Conservation (phyloP, 2,329 filamentous ascomycete species). For the Paramyrothecium roridum region DNA sequence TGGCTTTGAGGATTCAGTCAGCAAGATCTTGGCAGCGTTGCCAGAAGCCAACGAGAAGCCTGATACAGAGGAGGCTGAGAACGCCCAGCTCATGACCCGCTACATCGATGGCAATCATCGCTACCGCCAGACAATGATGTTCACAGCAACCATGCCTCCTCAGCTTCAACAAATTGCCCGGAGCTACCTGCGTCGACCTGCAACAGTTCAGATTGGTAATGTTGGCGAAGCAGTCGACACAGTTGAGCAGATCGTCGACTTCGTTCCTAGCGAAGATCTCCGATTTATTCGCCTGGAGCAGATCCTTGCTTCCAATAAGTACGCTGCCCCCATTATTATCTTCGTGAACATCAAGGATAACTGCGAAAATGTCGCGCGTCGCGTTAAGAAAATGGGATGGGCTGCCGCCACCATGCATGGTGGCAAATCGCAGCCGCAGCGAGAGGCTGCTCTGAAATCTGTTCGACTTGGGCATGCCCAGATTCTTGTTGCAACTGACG, state of each 20-base stretch:
- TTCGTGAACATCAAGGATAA: constrained; percentile 99
- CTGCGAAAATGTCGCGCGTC: constrained; percentile 89
- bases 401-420: constrained; percentile 88
- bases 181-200: constrained; percentile 90
- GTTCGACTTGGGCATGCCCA: constrained; percentile 77
- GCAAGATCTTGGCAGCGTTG: constrained; percentile 93
- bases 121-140: constrained; percentile 99
- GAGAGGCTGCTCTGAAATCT: constrained; percentile 86
- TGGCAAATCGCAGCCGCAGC: constrained; percentile 95
- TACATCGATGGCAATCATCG: constrained; percentile 72
- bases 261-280: constrained; percentile 86
- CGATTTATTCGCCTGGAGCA: constrained; percentile 94
- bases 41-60: constrained; percentile 94
- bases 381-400: constrained; percentile 93
- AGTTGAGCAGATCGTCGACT: constrained; percentile 94
- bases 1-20: constrained; percentile 95
- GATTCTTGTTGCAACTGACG: constrained; percentile 90
- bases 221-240: constrained; percentile 95
- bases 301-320: constrained; percentile 78
- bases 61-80: constrained; percentile 86
- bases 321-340: constrained; percentile 88
- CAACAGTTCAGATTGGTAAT: constrained; percentile 92
- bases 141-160: constrained; percentile 96
- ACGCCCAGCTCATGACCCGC: constrained; percentile 78
- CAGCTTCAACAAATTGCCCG: constrained; percentile 94